Percentiles rank a stretch among this genome's conserved stretches.
phyloP scores from a whole-genome alignment of 1,139 yeast genomes.

The Candida glucosophila region DNA sequence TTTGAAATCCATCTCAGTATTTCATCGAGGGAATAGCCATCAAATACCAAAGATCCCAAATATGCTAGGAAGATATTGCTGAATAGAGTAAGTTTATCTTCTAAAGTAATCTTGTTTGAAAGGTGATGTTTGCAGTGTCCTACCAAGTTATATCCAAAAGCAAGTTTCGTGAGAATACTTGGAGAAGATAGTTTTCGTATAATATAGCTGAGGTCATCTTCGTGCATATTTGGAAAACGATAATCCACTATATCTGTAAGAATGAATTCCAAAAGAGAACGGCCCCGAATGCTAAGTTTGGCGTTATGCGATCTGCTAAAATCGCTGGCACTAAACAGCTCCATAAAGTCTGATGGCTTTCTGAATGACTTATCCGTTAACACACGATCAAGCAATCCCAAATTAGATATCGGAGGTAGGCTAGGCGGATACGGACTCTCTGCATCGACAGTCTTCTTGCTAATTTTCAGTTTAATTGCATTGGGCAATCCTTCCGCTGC shows the following conservation, averaged over 20 bases:
- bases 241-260: constrained; percentile 25
- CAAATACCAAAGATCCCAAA: constrained; percentile 24
- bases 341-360: constrained; percentile 27
- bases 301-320: constrained; percentile 25
- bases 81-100: constrained; percentile 20
- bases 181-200: constrained; percentile 14
- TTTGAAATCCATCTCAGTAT: constrained; percentile 20
- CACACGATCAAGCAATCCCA: constrained; percentile 17
- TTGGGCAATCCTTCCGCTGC: constrained; percentile 7
- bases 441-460: constrained; percentile 3
- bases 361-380: constrained; percentile 33
- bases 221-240: constrained; percentile 21
- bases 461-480: constrained; percentile 6
- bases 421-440: constrained; percentile 23
- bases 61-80: constrained; percentile 29
- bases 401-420: constrained; percentile 24
- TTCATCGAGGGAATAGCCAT: constrained; percentile 13
- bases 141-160: constrained; percentile 29
- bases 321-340: constrained; percentile 16
- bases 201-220: constrained; percentile 23
- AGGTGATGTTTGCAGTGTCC: constrained; percentile 20
- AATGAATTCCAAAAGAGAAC: constrained; percentile 15
- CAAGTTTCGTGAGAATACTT: constrained; percentile 26
- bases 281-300: constrained; percentile 24
- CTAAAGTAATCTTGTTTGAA: constrained; percentile 14